These are phyloP conservation scores for Lablab purpureus DNA, from an alignment of 306 rosid species.

Conservation along the genomic window DNA sequence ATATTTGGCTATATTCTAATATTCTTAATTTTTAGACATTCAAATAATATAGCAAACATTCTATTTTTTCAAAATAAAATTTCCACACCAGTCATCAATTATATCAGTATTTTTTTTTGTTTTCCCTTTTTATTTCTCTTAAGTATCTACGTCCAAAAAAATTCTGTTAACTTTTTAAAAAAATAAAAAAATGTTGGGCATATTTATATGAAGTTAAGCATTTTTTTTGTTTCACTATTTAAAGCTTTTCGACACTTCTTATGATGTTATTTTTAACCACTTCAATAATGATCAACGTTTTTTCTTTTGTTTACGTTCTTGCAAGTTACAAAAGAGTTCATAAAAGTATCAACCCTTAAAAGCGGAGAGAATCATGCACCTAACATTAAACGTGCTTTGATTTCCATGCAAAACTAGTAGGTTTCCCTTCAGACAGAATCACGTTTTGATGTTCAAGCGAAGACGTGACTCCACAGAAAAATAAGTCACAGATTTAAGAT, in stretches of 20 bases:
- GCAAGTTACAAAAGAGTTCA: neutral
- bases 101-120: too few relatives aligned
- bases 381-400: constrained; percentile 13
- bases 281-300: neutral
- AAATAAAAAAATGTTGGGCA: too few relatives aligned
- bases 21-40: too few relatives aligned
- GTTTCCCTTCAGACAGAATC: neutral
- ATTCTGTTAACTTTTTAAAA: too few relatives aligned
- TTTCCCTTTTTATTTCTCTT: too few relatives aligned
- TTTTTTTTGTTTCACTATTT: neutral
- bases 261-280: neutral
- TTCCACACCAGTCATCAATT: too few relatives aligned
- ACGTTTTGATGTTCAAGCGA: constrained; percentile 11
- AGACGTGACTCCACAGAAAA: neutral
- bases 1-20: neutral
- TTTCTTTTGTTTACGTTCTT: neutral
- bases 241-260: neutral
- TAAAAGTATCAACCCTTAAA: neutral
- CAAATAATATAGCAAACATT: too few relatives aligned
- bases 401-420: neutral
- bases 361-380: neutral
- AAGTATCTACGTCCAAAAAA: neutral
- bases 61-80: too few relatives aligned
- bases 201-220: too few relatives aligned
- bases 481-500: neutral